These are phyloP conservation scores for Dictyostelium purpureum DNA, from an alignment of 78 protist species.

Conservation along the genomic window DNA sequence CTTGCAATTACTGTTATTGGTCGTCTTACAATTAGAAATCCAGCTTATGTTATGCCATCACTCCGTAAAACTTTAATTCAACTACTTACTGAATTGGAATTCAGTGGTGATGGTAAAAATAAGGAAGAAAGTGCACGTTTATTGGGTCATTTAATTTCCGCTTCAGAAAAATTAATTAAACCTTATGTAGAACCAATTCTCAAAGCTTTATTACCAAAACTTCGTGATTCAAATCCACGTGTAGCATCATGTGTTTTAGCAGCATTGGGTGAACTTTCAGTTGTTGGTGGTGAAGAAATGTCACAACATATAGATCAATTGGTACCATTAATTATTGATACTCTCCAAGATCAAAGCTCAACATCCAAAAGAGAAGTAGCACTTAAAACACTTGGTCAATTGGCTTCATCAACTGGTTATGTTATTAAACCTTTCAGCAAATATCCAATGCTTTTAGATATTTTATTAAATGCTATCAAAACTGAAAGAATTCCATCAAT, in stretches of 20 bases:
- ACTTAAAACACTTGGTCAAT: slow-evolving; percentile 89
- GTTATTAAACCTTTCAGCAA: slow-evolving; percentile 88
- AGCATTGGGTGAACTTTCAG: slow-evolving; percentile 92
- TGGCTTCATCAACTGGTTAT: slow-evolving; percentile 91
- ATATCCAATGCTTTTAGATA: slow-evolving; percentile 89
- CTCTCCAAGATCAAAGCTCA: slow-evolving; percentile 89
- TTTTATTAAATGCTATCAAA: slow-evolving; percentile 75
- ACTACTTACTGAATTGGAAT: slow-evolving; percentile 92
- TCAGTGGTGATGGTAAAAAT: slow-evolving; percentile 73
- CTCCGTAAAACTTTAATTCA: slow-evolving; percentile 94
- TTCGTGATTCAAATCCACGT: slow-evolving; percentile 53
- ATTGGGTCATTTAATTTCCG: slow-evolving; percentile 85
- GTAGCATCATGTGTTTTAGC: slow-evolving; percentile 81
- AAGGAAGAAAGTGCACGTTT: slow-evolving; percentile 86
- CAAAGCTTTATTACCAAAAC: slow-evolving; percentile 84
- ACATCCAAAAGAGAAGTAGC: slow-evolving; percentile 85
- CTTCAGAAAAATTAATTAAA: slow-evolving; percentile 82
- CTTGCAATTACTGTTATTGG: slow-evolving; percentile 90
- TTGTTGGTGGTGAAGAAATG: slow-evolving; percentile 90
- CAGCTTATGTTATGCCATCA: slow-evolving; percentile 96
- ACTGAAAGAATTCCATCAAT: slow-evolving; percentile 72
- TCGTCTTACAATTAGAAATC: slow-evolving; percentile 93
- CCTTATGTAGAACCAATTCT: slow-evolving; percentile 93
- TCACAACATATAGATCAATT: slow-evolving; percentile 73
- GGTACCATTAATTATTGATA: slow-evolving; percentile 91